These are phyloP conservation scores for Penicillium sp. DNA, from an alignment of 2,329 filamentous ascomycete genomes.

Conservation along the genomic window DNA sequence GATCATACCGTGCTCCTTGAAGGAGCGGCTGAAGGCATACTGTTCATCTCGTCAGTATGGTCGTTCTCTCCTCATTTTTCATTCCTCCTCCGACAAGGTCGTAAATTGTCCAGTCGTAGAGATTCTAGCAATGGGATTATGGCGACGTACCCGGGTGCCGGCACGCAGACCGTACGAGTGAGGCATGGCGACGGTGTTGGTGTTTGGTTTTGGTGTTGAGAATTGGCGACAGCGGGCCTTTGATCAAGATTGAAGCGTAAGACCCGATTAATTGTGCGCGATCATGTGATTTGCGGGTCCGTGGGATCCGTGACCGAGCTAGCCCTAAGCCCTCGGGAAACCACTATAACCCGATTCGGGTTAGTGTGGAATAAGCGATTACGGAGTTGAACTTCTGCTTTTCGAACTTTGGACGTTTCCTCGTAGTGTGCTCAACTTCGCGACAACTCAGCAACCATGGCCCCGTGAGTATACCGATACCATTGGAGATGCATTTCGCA, in stretches of 20 bases:
- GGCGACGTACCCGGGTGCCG: conserved; percentile 73
- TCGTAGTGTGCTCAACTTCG: conserved; percentile 29
- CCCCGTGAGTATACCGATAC: conserved; percentile 40
- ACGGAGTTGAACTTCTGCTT: conserved; percentile 15
- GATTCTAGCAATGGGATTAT: conserved; percentile 6
- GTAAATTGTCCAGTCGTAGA: conserved; percentile 1
- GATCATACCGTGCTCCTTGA: conserved; percentile 96
- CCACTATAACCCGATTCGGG: not conserved
- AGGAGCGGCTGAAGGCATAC: conserved; percentile 91
- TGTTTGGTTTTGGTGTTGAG: conserved; percentile 39
- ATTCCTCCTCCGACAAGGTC: conserved; percentile 1
- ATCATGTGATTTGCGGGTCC: not conserved
- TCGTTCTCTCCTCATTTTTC: conserved; percentile 5
- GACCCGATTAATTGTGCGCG: not conserved
- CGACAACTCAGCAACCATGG: conserved; percentile 46
- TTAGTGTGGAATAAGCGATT: not conserved
- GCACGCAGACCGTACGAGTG: conserved; percentile 83
- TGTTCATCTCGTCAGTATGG: conserved; percentile 43
- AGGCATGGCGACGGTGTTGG: conserved; percentile 70
- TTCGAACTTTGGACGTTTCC: conserved; percentile 11
- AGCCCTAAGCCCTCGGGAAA: not conserved
- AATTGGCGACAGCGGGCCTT: conserved; percentile 4
- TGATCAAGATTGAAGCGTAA: conserved; percentile 1
- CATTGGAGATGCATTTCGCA: conserved; percentile 34
- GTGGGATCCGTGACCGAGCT: not conserved